phyloP scores from a whole-genome alignment of 768 basidiomycete species.

The Myochromella boudieri region DNA sequence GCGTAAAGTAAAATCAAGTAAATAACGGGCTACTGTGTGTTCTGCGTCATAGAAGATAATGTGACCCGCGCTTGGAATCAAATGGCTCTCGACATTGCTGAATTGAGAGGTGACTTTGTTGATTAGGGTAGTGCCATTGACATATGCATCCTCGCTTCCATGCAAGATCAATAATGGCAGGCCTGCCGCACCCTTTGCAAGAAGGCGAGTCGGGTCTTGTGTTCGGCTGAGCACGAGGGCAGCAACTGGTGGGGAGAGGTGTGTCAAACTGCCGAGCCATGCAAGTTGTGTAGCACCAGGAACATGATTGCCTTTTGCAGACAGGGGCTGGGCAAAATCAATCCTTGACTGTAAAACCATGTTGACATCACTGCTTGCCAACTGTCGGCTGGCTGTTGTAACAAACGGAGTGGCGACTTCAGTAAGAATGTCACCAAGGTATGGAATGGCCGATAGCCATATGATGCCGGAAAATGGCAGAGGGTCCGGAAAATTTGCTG shows the following conservation, averaged over 20 bases:
- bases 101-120: slow-evolving; percentile 29
- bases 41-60: slow-evolving; percentile 28
- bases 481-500: slow-evolving; percentile 21
- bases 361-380: slow-evolving; percentile 22
- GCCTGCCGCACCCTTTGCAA: slow-evolving; percentile 24
- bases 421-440: slow-evolving; percentile 20
- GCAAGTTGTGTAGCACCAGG: slow-evolving; percentile 23
- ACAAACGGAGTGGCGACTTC: slow-evolving; percentile 23
- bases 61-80: slow-evolving; percentile 29
- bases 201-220: slow-evolving; percentile 26
- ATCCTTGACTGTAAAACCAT: slow-evolving; percentile 18
- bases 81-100: slow-evolving; percentile 28
- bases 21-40: background rate
- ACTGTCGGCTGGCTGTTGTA: slow-evolving; percentile 18
- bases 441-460: slow-evolving; percentile 26
- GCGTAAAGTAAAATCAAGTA: slow-evolving; percentile 1
- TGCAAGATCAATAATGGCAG: slow-evolving; percentile 26
- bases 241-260: slow-evolving; percentile 20
- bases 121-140: slow-evolving; percentile 24
- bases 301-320: slow-evolving; percentile 24
- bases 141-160: slow-evolving; percentile 26
- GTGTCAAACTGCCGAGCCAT: slow-evolving; percentile 22
- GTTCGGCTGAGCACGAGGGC: slow-evolving; percentile 21
- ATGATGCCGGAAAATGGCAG: slow-evolving; percentile 28
- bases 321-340: slow-evolving; percentile 26